These are phyloP conservation scores for Backusella circina DNA, from an alignment of 192 early-diverging fungal species.

Conservation along the genomic window DNA sequence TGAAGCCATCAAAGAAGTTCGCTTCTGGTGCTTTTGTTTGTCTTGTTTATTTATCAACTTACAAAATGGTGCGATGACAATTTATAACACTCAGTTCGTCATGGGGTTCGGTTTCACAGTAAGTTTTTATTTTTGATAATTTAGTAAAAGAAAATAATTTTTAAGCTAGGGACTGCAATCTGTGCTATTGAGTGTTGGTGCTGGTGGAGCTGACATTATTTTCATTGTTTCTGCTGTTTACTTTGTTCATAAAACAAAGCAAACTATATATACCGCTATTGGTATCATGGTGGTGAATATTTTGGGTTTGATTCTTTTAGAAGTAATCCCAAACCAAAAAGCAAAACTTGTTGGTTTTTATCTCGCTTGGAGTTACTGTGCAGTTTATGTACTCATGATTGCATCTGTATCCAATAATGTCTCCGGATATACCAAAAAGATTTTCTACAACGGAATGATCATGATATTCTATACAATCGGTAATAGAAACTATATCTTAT, in stretches of 20 bases:
- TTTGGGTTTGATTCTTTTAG: constrained; percentile 21
- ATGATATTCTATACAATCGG: constrained; percentile 19
- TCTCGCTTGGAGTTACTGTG: constrained; percentile 15
- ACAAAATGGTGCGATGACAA: constrained; percentile 32
- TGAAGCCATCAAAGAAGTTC: constrained; percentile 20
- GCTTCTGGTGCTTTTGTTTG: constrained; percentile 19
- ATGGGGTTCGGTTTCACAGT: constrained; percentile 23
- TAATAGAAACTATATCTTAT: not conserved
- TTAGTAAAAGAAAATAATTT: not conserved
- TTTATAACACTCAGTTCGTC: constrained; percentile 17
- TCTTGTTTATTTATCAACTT: constrained; percentile 16
- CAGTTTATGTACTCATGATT: constrained; percentile 13
- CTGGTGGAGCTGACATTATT: constrained; percentile 16
- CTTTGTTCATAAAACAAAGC: not conserved
- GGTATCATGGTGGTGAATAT: constrained; percentile 14
- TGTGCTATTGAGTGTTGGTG: constrained; percentile 10
- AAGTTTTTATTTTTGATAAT: not conserved
- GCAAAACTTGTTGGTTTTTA: constrained; percentile 23
- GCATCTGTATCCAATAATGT: constrained; percentile 20
- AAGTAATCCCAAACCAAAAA: constrained; percentile 6
- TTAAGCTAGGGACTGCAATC: constrained; percentile 19
- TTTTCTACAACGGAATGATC: constrained; percentile 18
- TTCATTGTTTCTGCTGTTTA: constrained; percentile 8
- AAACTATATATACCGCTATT: constrained; percentile 17
- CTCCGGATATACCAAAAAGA: constrained; percentile 30